Evolutionary conservation across 1,284 basidiomycete species (phyloP), one percentile per base, ranked within the genome.

Genomic region (Cryptococcus sp.): DNA sequence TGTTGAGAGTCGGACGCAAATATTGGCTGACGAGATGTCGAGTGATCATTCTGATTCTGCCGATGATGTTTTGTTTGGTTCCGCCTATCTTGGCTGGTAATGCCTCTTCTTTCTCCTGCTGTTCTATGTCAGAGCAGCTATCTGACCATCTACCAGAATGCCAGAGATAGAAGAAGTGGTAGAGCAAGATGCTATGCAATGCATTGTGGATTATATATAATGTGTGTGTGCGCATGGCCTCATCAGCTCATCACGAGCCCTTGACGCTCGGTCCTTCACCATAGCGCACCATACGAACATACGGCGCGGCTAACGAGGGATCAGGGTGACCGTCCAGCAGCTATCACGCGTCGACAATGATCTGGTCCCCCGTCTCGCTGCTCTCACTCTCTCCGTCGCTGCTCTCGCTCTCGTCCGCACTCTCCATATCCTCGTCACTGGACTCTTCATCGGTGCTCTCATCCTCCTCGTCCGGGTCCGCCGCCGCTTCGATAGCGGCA

Each of bases 381-480:
- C 41, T 50, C 5, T 50, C 39, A 50, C 57, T 51, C 16, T 52
- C 57, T 35, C 57, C 61, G 25, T 60, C 55, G 5, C 57, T 35
- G 38, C 38, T 45, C 22, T 22, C 42, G 22, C 42, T 45, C 42
- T 45, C 42, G 16, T 45, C 42, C 16, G n/a, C n/a, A 8, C 42
- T 22, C 42, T 7, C 42, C n/a, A 45, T 22, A 10, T 45, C 42
- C 42, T 45, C 42, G n/a, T 22, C 42, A 22, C 42, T 45, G 8
- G 42, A n/a, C 15, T 45, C 42, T 22, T n/a, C 42, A 45, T 22
- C n/a, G n/a, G 16, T 22, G 6, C n/a, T 19, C 42, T 19, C 42
- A 2, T 22, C 42, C 42, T 19, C 42, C 42, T 22, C 42, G 16
- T 45, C 30, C 30, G 30, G 10, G 30, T 35, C 30, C 5, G 7